phyloP scores from a whole-genome alignment of 2,329 filamentous ascomycete genomes.

The Geosmithia flava region DNA sequence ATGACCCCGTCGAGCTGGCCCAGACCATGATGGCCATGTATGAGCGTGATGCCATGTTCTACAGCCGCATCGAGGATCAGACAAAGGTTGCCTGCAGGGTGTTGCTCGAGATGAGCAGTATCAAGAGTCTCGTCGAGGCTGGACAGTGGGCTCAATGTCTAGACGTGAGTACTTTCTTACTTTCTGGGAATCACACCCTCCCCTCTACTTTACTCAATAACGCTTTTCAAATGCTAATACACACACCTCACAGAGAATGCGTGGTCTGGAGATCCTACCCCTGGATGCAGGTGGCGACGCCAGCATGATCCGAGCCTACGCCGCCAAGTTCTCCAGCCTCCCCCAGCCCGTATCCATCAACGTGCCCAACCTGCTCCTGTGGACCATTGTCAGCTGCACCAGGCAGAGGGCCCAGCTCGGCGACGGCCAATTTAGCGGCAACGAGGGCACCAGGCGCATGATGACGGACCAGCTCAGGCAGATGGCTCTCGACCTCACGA shows the following conservation, averaged over 20 bases:
- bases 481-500: slow-evolving; percentile 81
- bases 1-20: slow-evolving; percentile 48
- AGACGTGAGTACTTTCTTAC: slow-evolving; percentile 34
- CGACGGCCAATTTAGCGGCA: slow-evolving; percentile 61
- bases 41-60: slow-evolving; percentile 48
- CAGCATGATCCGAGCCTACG: slow-evolving; percentile 63
- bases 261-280: slow-evolving; percentile 65
- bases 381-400: slow-evolving; percentile 81
- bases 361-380: slow-evolving; percentile 82
- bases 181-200: background rate
- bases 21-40: slow-evolving; percentile 52
- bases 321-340: slow-evolving; percentile 68
- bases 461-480: slow-evolving; percentile 63
- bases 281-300: slow-evolving; percentile 65
- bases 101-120: slow-evolving; percentile 47
- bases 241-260: slow-evolving; percentile 47
- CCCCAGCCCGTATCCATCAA: slow-evolving; percentile 76
- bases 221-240: slow-evolving; percentile 6
- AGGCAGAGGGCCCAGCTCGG: slow-evolving; percentile 59
- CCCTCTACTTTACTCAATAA: background rate
- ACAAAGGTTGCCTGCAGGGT: slow-evolving; percentile 45
- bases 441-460: slow-evolving; percentile 48
- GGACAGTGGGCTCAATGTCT: slow-evolving; percentile 44
- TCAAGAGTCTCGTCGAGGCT: slow-evolving; percentile 42
- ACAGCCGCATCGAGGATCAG: slow-evolving; percentile 40